These are phyloP conservation scores for Saccharomycopsis olivae DNA, from an alignment of 805 yeast genomes.

Conservation along the genomic window DNA sequence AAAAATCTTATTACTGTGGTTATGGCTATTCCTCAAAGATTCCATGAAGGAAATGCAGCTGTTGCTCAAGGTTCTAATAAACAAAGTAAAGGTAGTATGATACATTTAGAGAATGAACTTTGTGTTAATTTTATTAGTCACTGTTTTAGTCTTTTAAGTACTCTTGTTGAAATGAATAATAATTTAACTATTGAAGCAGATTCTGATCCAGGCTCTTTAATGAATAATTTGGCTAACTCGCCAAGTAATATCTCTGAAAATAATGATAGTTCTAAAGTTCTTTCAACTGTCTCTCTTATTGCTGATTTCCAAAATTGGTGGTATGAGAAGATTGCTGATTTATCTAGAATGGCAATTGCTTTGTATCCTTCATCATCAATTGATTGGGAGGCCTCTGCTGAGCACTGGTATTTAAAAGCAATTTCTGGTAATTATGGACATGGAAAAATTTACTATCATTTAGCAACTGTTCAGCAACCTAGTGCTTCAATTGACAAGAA, in stretches of 20 bases:
- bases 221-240: not conserved
- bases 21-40: constrained; percentile 14
- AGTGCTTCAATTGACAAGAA: constrained; percentile 2
- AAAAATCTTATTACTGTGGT: constrained; percentile 15
- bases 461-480: constrained; percentile 70
- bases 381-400: constrained; percentile 79
- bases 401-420: constrained; percentile 71
- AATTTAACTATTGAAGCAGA: constrained; percentile 45
- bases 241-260: not conserved
- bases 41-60: constrained; percentile 17
- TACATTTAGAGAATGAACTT: constrained; percentile 15
- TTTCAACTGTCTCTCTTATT: constrained; percentile 49
- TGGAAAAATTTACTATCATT: constrained; percentile 79
- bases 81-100: constrained; percentile 2
- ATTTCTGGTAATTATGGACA: constrained; percentile 69
- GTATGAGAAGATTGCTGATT: constrained; percentile 79
- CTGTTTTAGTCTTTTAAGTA: constrained; percentile 15
- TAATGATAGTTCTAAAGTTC: constrained; percentile 2
- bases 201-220: not conserved
- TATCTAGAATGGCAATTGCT: constrained; percentile 82
- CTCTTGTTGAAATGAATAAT: constrained; percentile 45
- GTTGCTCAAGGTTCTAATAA: constrained; percentile 18
- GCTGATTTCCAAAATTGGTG: constrained; percentile 37
- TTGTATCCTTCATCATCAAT: constrained; percentile 67
- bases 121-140: constrained; percentile 17